Conservation (phyloP, 805 yeast genomes). For the Wickerhamomyces silvicola region DNA sequence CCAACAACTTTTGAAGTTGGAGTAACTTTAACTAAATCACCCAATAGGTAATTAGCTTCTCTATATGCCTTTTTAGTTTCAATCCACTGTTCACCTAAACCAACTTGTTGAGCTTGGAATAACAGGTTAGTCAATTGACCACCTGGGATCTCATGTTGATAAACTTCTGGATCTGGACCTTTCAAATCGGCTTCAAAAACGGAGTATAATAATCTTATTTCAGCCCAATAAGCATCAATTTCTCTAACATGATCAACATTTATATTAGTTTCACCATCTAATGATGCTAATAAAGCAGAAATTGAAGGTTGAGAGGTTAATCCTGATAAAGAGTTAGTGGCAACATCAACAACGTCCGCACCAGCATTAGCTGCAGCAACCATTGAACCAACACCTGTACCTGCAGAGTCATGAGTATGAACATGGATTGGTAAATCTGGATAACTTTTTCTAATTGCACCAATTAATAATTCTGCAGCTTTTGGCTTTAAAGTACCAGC, state of each 20-base stretch:
- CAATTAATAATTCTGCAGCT: constrained; percentile 80
- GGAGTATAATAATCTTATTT: constrained; percentile 92
- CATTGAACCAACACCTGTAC: constrained; percentile 98
- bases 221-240: constrained; percentile 96
- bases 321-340: constrained; percentile 96
- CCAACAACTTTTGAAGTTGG: constrained; percentile 99
- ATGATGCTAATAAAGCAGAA: constrained; percentile 85
- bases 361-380: constrained; percentile 92
- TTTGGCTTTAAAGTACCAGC: constrained; percentile 97
- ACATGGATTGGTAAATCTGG: constrained; percentile 97
- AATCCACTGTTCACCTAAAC: constrained; percentile 93
- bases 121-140: constrained; percentile 96
- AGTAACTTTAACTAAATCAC: constrained; percentile 97
- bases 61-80: constrained; percentile 93
- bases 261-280: constrained; percentile 78
- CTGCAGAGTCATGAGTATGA: constrained; percentile 99
- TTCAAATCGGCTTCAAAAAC: constrained; percentile 97
- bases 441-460: constrained; percentile 74
- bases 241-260: constrained; percentile 64
- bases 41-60: constrained; percentile 83
- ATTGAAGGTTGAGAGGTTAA: constrained; percentile 97
- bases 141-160: constrained; percentile 98
- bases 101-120: constrained; percentile 99
- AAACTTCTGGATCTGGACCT: constrained; percentile 99
- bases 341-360: constrained; percentile 97